Evolutionary conservation across 2,329 filamentous ascomycete genomes (phyloP).

Genomic region (Sporothrix luriei): DNA sequence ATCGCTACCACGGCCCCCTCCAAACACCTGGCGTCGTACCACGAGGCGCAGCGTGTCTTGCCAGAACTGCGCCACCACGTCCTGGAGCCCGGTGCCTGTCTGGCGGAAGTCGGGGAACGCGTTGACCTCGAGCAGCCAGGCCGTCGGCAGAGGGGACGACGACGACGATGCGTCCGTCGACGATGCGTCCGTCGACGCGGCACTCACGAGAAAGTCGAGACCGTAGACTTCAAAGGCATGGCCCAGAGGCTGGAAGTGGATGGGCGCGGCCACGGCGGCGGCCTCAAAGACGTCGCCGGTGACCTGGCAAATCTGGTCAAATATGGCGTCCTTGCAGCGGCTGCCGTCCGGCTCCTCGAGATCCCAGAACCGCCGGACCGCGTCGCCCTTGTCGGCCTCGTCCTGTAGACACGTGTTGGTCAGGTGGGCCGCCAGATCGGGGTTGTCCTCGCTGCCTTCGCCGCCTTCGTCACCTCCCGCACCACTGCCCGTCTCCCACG

Average conservation of each 20-base stretch:
- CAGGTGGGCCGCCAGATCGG: constrained; percentile 73
- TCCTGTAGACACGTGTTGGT: constrained; percentile 95
- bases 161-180: neutral
- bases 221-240: constrained; percentile 94
- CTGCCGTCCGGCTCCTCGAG: constrained; percentile 47
- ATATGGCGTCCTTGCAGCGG: constrained; percentile 59
- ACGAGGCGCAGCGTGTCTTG: constrained; percentile 69
- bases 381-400: constrained; percentile 64
- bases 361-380: constrained; percentile 64
- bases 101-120: constrained; percentile 95
- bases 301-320: constrained; percentile 70
- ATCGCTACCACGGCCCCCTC: constrained; percentile 33
- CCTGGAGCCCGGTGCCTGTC: constrained; percentile 74
- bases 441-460: constrained; percentile 44
- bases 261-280: constrained; percentile 76
- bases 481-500: constrained; percentile 47
- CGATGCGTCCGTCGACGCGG: constrained; percentile 33
- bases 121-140: constrained; percentile 88
- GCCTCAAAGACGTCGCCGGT: constrained; percentile 84
- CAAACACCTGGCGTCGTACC: constrained; percentile 67
- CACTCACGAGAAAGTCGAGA: constrained; percentile 84
- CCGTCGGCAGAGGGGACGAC: constrained; percentile 47
- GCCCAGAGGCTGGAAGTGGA: constrained; percentile 87
- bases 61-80: constrained; percentile 76
- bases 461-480: constrained; percentile 40